A percentile compares a stretch with the other conserved stretches of the same genome.
Conservation (phyloP, 1,284 basidiomycete genomes). For the Ceratobasidium sp. region DNA sequence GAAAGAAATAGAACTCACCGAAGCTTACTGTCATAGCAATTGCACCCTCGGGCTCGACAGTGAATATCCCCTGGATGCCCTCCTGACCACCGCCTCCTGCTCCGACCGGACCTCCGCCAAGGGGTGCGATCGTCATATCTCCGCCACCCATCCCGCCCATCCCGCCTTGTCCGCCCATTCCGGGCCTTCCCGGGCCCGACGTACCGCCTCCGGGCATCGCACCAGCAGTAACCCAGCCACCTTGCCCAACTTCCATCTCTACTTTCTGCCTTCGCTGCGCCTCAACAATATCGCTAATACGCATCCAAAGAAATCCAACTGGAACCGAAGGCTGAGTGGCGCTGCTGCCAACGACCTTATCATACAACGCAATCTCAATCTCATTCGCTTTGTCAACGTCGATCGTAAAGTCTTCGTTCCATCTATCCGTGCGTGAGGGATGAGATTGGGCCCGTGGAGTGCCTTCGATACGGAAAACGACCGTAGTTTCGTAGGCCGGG, state of each 20-base stretch:
- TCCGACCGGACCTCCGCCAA: slow-evolving; percentile 47
- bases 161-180: slow-evolving; percentile 41
- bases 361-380: slow-evolving; percentile 96
- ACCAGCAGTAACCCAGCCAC: slow-evolving; percentile 92
- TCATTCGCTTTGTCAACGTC: slow-evolving; percentile 98
- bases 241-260: slow-evolving; percentile 82
- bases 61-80: slow-evolving; percentile 97
- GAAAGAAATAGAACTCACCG: slow-evolving; percentile 67
- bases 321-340: slow-evolving; percentile 82
- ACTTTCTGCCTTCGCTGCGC: slow-evolving; percentile 95
- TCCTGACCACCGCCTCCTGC: slow-evolving; percentile 61
- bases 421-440: slow-evolving; percentile 92
- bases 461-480: slow-evolving; percentile 97
- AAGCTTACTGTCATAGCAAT: slow-evolving; percentile 90
- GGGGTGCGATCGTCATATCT: slow-evolving; percentile 48
- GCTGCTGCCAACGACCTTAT: slow-evolving; percentile 80
- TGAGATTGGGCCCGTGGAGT: slow-evolving; percentile 93
- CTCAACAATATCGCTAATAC: slow-evolving; percentile 95
- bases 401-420: slow-evolving; percentile 98
- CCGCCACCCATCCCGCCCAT: slow-evolving; percentile 48
- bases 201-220: slow-evolving; percentile 67
- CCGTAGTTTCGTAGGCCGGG: slow-evolving; percentile 82
- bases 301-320: slow-evolving; percentile 96
- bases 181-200: slow-evolving; percentile 50
- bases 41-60: slow-evolving; percentile 97